Evolutionary conservation across 768 basidiomycete genomes (phyloP), one percentile per base, ranked within the genome.

Genomic region (Russula sp.): DNA sequence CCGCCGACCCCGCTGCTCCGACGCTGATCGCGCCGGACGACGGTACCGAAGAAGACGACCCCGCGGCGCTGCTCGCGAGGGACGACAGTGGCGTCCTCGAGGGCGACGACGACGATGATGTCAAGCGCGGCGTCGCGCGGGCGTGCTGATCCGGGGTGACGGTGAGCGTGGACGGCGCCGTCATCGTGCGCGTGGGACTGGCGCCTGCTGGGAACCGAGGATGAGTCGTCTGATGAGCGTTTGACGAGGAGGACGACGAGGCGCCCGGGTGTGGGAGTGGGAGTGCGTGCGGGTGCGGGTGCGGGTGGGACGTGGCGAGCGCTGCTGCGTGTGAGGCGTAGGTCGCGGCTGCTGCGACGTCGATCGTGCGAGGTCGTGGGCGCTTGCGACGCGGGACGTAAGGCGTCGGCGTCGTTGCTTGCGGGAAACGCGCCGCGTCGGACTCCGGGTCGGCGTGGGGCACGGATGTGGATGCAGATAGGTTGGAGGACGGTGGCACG

Each of bases 331-430:
- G 63, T 18, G 56, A 39, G 18, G 53, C 37, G 7, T 20, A 4
- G 5, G 48, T 5, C 11, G 20, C 2, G 54, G 42, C 6, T 13
- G 18, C n/a, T 4, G 42, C 47, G 13, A 53, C 10, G 50, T 68
- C 67, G 35, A 66, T 58, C 35, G 67, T 66, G 13, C 49, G 51
- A 7, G 67, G 67, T 20, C 68, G 58, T 53, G 49, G 32, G 47
- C 59, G 62, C 11, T 45, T 54, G 39, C 61, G 64, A 4, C 59
- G 47, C 37, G 66, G 61, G 2, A 60, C 63, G 27, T 64, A 64
- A 16, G 63, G 63, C 0, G 54, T 14, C 1, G 63, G 63, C 11
- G 22, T 22, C 22, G 22, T 22, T 22, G 22, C 22, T 22, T 22
- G 22, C 22, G 8, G 13, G 48, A 31, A 32, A 35, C 51, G 51